These are phyloP conservation scores for Ceratobasidium sp. DNA, from an alignment of 1,284 basidiomycete species.

Conservation along the genomic window DNA sequence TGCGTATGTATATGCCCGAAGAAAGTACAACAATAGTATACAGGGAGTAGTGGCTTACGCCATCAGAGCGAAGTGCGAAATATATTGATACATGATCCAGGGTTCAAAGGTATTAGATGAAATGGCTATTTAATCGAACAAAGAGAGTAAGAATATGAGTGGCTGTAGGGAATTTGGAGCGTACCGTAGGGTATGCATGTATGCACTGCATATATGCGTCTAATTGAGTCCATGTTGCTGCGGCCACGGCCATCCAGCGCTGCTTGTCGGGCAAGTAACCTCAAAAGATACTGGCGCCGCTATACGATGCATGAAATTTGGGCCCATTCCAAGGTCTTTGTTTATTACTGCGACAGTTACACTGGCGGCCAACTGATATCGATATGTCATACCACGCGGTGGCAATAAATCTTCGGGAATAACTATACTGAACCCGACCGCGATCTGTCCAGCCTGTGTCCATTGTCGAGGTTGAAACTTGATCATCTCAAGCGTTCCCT, in stretches of 20 bases:
- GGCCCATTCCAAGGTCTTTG: slow-evolving; percentile 25
- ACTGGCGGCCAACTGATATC: slow-evolving; percentile 14
- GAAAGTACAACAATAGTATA: slow-evolving; percentile 5
- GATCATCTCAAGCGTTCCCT: background rate
- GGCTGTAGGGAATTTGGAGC: background rate
- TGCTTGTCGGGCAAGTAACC: background rate
- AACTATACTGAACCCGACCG: slow-evolving; percentile 4
- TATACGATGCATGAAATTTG: slow-evolving; percentile 22
- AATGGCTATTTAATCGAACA: background rate
- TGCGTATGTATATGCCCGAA: background rate
- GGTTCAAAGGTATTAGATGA: background rate
- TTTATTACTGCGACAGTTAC: slow-evolving; percentile 28
- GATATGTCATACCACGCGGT: background rate
- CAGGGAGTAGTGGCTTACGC: background rate
- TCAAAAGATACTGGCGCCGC: slow-evolving; percentile 4
- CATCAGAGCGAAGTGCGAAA: slow-evolving; percentile 5
- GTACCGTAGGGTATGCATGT: slow-evolving; percentile 6
- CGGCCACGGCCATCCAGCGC: background rate
- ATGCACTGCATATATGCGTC: slow-evolving; percentile 22
- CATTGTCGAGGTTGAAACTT: slow-evolving; percentile 20
- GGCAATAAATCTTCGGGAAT: slow-evolving; percentile 5
- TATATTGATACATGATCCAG: background rate
- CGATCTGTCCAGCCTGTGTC: slow-evolving; percentile 19
- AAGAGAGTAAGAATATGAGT: background rate
- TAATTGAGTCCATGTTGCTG: slow-evolving; percentile 5